A percentile compares a stretch with the other conserved stretches of the same genome.
phyloP scores from a whole-genome alignment of 768 basidiomycete species.

The Serendipita sp. region DNA sequence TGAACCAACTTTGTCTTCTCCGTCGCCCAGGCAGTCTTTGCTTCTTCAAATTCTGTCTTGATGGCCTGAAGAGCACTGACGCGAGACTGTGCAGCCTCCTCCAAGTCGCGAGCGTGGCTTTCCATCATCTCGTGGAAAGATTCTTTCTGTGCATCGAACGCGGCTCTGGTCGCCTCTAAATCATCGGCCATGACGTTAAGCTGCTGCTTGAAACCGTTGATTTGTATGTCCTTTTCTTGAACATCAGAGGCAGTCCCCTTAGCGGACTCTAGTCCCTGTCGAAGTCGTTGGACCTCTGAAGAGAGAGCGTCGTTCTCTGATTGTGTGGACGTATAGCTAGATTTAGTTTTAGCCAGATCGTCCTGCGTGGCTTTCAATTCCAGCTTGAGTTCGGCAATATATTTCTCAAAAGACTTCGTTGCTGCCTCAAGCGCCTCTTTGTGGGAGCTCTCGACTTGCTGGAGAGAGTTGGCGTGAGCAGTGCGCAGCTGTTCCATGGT shows the following conservation, averaged over 20 bases:
- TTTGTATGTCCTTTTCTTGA: conserved; percentile 35
- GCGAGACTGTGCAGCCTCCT: conserved; percentile 52
- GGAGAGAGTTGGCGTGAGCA: conserved; percentile 43
- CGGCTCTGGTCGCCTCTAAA: conserved; percentile 44
- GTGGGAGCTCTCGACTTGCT: conserved; percentile 50
- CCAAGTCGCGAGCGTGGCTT: conserved; percentile 56
- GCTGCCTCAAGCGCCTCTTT: conserved; percentile 41
- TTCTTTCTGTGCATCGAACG: conserved; percentile 50
- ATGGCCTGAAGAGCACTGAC: conserved; percentile 56
- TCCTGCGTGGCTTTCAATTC: conserved; percentile 77
- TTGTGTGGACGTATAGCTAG: conserved; percentile 33
- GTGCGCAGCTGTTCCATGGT: conserved; percentile 54
- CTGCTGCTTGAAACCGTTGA: conserved; percentile 40
- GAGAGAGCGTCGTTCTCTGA: conserved; percentile 41
- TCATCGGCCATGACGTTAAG: conserved; percentile 54
- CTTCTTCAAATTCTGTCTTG: conserved; percentile 41
- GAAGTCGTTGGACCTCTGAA: conserved; percentile 44
- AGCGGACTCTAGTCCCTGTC: conserved; percentile 28
- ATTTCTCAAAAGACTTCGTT: conserved; percentile 42
- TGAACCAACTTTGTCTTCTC: conserved; percentile 51
- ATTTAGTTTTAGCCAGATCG: conserved; percentile 63
- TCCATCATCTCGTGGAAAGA: conserved; percentile 54
- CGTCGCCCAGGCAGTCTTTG: conserved; percentile 35
- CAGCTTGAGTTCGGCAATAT: conserved; percentile 40
- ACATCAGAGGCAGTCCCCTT: conserved; percentile 19